These are phyloP conservation scores for Suillus placidus DNA, from an alignment of 768 basidiomycete species.

Conservation along the genomic window DNA sequence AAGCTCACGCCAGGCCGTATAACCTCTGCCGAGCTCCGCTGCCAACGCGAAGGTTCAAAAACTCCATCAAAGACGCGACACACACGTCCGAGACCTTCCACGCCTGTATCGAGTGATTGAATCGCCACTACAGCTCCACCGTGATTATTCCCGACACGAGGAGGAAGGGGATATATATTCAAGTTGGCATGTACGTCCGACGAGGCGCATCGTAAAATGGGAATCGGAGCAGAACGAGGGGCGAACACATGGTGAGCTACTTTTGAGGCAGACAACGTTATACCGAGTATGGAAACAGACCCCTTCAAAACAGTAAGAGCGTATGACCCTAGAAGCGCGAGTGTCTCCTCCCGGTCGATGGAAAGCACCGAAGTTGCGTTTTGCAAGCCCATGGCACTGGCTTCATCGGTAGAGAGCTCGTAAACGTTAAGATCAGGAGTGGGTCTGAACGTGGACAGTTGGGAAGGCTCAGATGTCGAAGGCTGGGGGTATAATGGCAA, in stretches of 20 bases:
- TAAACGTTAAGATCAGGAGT: background rate
- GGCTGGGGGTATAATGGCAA: background rate
- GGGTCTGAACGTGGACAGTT: background rate
- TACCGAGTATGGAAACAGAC: conserved; percentile 59
- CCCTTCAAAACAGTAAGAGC: conserved; percentile 64
- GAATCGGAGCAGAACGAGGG: conserved; percentile 78
- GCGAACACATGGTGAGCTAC: conserved; percentile 63
- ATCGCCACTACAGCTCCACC: conserved; percentile 53
- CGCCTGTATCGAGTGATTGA: conserved; percentile 57
- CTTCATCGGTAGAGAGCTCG: background rate
- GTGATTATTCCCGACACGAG: conserved; percentile 20
- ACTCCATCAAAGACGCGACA: conserved; percentile 63
- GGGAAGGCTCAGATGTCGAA: background rate
- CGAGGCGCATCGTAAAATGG: conserved; percentile 44
- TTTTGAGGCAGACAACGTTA: conserved; percentile 45
- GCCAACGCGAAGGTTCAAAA: conserved; percentile 57
- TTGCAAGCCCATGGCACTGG: background rate
- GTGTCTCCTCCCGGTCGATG: background rate
- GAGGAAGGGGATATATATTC: conserved; percentile 5
- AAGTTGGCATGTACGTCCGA: conserved; percentile 10
- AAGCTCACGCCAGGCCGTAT: conserved; percentile 34
- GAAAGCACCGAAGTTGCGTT: background rate
- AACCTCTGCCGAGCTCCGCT: conserved; percentile 31
- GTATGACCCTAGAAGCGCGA: conserved; percentile 74
- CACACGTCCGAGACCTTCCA: conserved; percentile 68